phyloP scores from a whole-genome alignment of 192 early-diverging fungal species.

The Gonapodya prolifera region DNA sequence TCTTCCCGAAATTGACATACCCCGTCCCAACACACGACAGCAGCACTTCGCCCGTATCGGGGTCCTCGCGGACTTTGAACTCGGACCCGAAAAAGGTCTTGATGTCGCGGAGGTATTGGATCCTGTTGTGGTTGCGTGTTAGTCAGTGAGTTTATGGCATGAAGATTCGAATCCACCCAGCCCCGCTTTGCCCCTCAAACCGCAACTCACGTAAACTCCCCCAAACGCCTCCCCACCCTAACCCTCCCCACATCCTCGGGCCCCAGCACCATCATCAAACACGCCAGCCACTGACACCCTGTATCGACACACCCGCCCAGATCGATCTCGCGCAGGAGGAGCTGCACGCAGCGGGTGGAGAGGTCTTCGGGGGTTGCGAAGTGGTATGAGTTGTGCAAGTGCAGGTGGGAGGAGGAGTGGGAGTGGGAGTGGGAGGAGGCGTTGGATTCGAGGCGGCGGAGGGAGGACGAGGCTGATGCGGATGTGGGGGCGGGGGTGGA shows the following conservation, averaged over 20 bases:
- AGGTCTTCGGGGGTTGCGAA: too few relatives aligned
- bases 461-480: too few relatives aligned
- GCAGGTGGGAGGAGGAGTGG: too few relatives aligned
- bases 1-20: background rate
- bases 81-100: background rate
- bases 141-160: too few relatives aligned
- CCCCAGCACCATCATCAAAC: constrained; percentile 75
- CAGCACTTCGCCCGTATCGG: background rate
- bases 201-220: constrained; percentile 59
- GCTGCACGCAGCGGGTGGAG: too few relatives aligned
- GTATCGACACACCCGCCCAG: constrained; percentile 87
- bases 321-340: constrained; percentile 72
- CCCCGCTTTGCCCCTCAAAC: too few relatives aligned
- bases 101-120: background rate
- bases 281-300: constrained; percentile 69
- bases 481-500: too few relatives aligned
- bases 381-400: too few relatives aligned
- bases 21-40: background rate
- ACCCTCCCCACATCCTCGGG: constrained; percentile 91
- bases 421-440: too few relatives aligned
- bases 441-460: too few relatives aligned
- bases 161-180: too few relatives aligned
- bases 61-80: background rate
- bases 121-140: too few relatives aligned
- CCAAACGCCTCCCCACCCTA: constrained; percentile 66